Evolutionary conservation across 441 rosid genomes (phyloP), one percentile per base, ranked within the genome.

Genomic region (Cnidoscolus chayamansa): DNA sequence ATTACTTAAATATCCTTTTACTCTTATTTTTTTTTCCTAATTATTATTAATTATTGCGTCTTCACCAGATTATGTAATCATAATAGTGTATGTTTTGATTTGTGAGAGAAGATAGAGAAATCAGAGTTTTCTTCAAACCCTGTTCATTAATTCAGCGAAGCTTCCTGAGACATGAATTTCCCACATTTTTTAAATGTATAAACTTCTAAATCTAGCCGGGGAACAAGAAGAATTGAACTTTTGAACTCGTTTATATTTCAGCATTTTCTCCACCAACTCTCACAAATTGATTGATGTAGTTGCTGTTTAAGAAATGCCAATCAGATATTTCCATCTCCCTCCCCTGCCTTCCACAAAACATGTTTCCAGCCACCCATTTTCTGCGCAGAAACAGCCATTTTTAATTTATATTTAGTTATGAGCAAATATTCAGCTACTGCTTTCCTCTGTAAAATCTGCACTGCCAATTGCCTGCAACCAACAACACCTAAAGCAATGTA

Each of bases 281-380:
- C n/a, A 32, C 40, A 49, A 62, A 53, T 51, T 51, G 68, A 63
- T 35, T 40, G 68, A n/a, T 61, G 65, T 47, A 60, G 25, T 50
- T 57, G 17, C 30, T 65, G 50, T 10, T 51, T 11, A n/a, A 31
- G 7, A 19, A 67, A 45, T 40, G 37, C 45, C 65, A 48, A 48
- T 67, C 50, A 1, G 76, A 45, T 72, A 47, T 72, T 72, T 72
- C 65, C 65, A 43, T 57, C 30, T 16, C 31, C 31, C 55, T 30
- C 12, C 0, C 15, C 25, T 45, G 43, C 60, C 70, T 25, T 25
- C 25, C 25, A 25, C 25, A 25, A 72, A 12, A 53, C 54, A 1
- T n/a, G 10, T 43, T 69, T 12, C 48, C 40, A 45, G 40, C 75
- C 75, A 65, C 65, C 37, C 0, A 58, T 17, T 63, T 72, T 64